Evolutionary conservation across 1,284 basidiomycete genomes (phyloP), one percentile per base, ranked within the genome.

Genomic region (Trametes pubescens): DNA sequence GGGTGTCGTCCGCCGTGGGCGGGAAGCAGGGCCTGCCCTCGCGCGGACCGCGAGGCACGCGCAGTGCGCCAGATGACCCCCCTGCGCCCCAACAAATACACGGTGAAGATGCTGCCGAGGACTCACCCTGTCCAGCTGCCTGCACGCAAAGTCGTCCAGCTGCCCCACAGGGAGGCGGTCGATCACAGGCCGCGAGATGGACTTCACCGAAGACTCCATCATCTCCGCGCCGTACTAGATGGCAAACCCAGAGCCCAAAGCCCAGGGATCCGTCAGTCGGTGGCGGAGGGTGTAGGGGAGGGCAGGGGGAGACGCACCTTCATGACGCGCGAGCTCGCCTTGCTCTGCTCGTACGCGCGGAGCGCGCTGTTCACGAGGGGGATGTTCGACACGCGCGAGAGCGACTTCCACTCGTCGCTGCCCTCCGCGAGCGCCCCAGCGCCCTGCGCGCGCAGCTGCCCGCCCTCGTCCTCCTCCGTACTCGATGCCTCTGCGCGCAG

Each of bases 71-170:
- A 64, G 55, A 62, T 62, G 59, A 64, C 64, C 55, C 11, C 37
- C n/a, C 37, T 44, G 34, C 34, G n/a, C 59, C 58, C 57, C 34
- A 51, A 52, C 21, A 34, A 49, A 32, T 21, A 22, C 43, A 43
- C 59, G 32, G 16, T 26, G 22, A 32, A 29, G 46, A 37, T 4
- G 29, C 37, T 35, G 40, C 34, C 38, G 22, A 51, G 40, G 21
- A 80, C 88, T 70, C 67, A 93, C 88, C 72, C 87, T 83, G 76
- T 96, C 93, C 51, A 96, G 82, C 74, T 95, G 93, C 58, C 92
- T 84, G 73, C 91, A 93, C 2, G 94, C 94, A 76, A 95, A 95
- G 65, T 93, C 92, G 69, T 96, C 94, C n/a, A 95, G 79, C 72
- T 90, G 89, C 64, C 87, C 88, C 59, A 86, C 89, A 47, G 86